phyloP scores from a whole-genome alignment of 2,329 filamentous ascomycete species.

The Claviceps fusiformis region DNA sequence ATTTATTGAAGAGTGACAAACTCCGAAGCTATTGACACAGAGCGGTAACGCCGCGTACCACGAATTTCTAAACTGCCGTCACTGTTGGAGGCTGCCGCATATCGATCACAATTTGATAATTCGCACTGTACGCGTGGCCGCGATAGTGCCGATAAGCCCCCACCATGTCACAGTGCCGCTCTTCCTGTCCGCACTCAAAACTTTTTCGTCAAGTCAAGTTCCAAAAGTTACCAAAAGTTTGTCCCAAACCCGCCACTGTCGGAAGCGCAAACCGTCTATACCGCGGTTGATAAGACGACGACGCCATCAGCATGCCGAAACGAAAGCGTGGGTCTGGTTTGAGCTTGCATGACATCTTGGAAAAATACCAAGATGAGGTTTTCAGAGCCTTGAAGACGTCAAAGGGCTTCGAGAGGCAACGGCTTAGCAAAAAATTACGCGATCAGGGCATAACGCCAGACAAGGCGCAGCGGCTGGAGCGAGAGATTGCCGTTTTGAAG shows the following conservation, averaged over 20 bases:
- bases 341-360: conserved; percentile 35
- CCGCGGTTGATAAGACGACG: neutral
- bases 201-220: neutral
- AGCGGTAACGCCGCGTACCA: neutral
- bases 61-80: too few species aligned
- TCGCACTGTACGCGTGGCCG: neutral
- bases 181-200: neutral
- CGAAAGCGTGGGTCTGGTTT: conserved; percentile 37
- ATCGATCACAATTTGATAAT: neutral
- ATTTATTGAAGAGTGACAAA: too few species aligned
- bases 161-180: neutral
- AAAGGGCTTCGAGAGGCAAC: conserved; percentile 68
- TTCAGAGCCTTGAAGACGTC: conserved; percentile 55
- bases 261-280: neutral
- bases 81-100: too few species aligned
- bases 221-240: neutral
- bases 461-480: conserved; percentile 46
- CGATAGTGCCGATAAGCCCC: neutral
- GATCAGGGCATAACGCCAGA: conserved; percentile 31
- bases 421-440: conserved; percentile 47
- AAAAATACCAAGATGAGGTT: conserved; percentile 44
- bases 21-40: conserved; percentile 10
- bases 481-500: conserved; percentile 44
- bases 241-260: neutral
- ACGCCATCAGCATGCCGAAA: conserved; percentile 35